A percentile compares a stretch with the other conserved stretches of the same genome.
Evolutionary conservation across 2,329 filamentous ascomycete genomes (phyloP).

Genomic region (Xylaria sp.): DNA sequence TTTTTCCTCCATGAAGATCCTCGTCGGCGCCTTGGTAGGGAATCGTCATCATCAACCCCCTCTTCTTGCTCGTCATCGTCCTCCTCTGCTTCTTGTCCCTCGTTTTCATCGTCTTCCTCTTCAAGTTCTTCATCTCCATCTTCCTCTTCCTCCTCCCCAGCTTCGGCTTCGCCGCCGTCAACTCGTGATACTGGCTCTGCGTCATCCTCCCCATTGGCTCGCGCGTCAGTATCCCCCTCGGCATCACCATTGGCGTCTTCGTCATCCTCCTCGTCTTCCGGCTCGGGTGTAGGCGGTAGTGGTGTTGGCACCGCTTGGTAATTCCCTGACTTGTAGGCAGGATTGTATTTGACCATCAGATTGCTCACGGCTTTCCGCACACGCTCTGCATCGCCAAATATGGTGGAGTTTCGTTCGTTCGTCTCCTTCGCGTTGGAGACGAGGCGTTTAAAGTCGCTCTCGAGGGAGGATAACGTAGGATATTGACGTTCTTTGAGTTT

Average conservation of each 20-base stretch:
- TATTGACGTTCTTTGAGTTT: constrained; percentile 76
- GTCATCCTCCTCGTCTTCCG: constrained; percentile 48
- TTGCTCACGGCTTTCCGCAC: constrained; percentile 86
- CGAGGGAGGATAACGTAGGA: constrained; percentile 71
- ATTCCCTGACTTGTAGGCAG: constrained; percentile 71
- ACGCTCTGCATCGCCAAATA: constrained; percentile 84
- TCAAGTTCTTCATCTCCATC: neutral
- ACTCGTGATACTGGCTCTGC: constrained; percentile 34
- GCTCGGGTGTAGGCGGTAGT: constrained; percentile 55
- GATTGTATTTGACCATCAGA: constrained; percentile 86
- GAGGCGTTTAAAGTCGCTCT: constrained; percentile 87
- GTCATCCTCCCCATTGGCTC: constrained; percentile 30
- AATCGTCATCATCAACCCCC: constrained; percentile 32
- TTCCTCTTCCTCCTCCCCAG: constrained; percentile 2
- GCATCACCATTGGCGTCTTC: constrained; percentile 33
- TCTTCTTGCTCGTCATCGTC: constrained; percentile 34
- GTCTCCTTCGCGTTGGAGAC: constrained; percentile 86
- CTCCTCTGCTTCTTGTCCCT: constrained; percentile 40
- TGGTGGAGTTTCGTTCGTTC: constrained; percentile 73
- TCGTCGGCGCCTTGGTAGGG: constrained; percentile 26
- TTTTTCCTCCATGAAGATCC: constrained; percentile 40
- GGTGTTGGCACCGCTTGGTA: constrained; percentile 78
- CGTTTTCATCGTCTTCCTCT: constrained; percentile 38
- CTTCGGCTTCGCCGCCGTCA: constrained; percentile 40
- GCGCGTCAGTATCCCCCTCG: constrained; percentile 25